Percentiles rank a stretch among this genome's conserved stretches.
These are phyloP conservation scores for Syzygium grande DNA, from an alignment of 345 rosid species.

Conservation along the genomic window DNA sequence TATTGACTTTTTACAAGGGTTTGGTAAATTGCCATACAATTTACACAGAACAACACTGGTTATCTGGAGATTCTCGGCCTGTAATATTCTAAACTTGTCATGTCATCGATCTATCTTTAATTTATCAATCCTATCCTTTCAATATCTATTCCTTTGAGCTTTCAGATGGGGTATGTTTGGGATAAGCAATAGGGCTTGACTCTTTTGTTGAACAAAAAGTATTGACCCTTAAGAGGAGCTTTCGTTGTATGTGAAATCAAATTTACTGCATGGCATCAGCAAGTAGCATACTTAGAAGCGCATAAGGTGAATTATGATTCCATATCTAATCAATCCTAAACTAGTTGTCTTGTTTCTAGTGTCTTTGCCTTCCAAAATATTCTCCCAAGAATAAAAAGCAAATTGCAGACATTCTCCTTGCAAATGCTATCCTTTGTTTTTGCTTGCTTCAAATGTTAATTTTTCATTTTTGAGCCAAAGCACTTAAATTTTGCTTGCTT, in stretches of 20 bases:
- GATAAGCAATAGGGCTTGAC: background rate
- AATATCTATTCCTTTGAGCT: background rate
- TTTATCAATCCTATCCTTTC: background rate
- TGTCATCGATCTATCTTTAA: background rate
- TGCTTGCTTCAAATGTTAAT: background rate
- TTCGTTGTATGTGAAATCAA: background rate
- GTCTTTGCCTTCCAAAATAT: background rate
- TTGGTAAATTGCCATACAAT: background rate
- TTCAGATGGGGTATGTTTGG: background rate
- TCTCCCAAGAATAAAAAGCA: background rate
- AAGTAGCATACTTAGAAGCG: background rate
- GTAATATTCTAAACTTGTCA: background rate
- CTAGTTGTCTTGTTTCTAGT: background rate
- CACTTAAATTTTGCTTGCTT: background rate
- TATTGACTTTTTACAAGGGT: background rate
- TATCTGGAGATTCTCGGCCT: background rate
- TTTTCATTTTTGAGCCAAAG: background rate
- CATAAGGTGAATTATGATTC: background rate
- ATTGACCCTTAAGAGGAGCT: background rate
- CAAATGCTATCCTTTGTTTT: background rate
- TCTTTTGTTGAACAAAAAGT: background rate
- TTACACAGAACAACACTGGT: background rate
- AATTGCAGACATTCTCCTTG: background rate
- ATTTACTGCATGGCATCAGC: background rate
- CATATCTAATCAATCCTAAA: background rate